Evolutionary conservation across 208 protist genomes (phyloP).

Genomic region (Crithidia mellificae): DNA sequence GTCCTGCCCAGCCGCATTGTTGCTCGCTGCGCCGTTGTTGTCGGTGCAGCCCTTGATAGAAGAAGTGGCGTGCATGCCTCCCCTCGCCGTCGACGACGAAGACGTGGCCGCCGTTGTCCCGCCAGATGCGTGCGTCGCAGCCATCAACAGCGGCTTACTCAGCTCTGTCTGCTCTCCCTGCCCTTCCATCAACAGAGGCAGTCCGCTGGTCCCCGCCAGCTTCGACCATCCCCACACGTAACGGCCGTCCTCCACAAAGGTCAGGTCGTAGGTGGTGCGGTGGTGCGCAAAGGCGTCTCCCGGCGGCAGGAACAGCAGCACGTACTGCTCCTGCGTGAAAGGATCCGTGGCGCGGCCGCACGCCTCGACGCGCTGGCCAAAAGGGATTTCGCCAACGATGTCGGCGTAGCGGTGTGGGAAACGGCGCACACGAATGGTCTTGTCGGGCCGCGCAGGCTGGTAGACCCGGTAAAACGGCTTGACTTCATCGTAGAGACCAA

Average conservation of each 20-base stretch:
- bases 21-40: too few species aligned
- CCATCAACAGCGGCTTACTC: neutral
- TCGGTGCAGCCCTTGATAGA: too few species aligned
- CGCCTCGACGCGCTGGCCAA: constrained; percentile 51
- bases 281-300: constrained; percentile 23
- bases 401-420: constrained; percentile 72
- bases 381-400: constrained; percentile 69
- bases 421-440: constrained; percentile 58
- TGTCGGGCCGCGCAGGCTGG: constrained; percentile 43
- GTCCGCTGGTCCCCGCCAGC: constrained; percentile 48
- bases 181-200: constrained; percentile 46
- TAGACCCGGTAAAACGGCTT: constrained; percentile 53
- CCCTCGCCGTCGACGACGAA: too few species aligned
- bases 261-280: constrained; percentile 42
- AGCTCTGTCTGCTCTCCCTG: constrained; percentile 1
- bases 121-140: neutral
- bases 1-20: too few species aligned
- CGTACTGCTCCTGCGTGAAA: constrained; percentile 72
- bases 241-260: constrained; percentile 30
- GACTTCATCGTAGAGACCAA: constrained; percentile 55
- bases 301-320: constrained; percentile 52
- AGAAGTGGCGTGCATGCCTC: too few species aligned
- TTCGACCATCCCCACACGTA: constrained; percentile 86
- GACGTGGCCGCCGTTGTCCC: neutral
- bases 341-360: constrained; percentile 55